Evolutionary conservation across 2,329 filamentous ascomycete species (phyloP), one percentile per base, ranked within the genome.

Genomic region (Sclerotinia nivalis): DNA sequence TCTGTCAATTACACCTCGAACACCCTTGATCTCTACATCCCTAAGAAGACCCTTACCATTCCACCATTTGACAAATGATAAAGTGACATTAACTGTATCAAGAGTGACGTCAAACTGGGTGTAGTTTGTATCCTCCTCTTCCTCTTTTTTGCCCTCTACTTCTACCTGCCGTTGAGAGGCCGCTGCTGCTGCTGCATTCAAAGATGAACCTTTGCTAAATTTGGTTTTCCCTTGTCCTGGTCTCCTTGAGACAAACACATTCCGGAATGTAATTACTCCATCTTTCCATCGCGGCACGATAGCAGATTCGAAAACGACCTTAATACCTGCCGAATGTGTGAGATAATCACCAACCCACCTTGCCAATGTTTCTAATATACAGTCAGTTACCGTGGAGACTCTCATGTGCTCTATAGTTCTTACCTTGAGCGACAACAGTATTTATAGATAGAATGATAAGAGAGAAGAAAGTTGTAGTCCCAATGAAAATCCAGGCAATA

Each of bases 61-160:
- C 88, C 97, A 96, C 96, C 96, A 99, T 79, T 97, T 98, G n/a
- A 93, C 86, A 75, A 99, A 98, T 0, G 96, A 99, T 37, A 99
- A 80, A 0, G 95, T 98, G 55, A 99, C 95, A 77, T 99, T 97
- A 72, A 99, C 93, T 0, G 93, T 96, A 72, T 96, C 93, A 71
- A 99, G 93, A 0, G 93, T 97, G 22, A 99, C 84, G 77, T 99
- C 96, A 75, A 97, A 99, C 75, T 99, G 96, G 0, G 94, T 97
- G 79, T 98, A 99, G 78, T 99, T 99, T 25, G 92, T 93, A 78
- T 98, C 95, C 77, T 98, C 94, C 70, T 89, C 87, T 72, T 87
- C 84, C 28, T 81, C 80, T 59, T 73, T 70, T 71, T 77, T 64
- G 1, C 82, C 80, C 43, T 85, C 83, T 20, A 82, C 82, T 22